These are phyloP conservation scores for Talaromyces albobiverticillius DNA, from an alignment of 2,329 filamentous ascomycete genomes.

Conservation along the genomic window DNA sequence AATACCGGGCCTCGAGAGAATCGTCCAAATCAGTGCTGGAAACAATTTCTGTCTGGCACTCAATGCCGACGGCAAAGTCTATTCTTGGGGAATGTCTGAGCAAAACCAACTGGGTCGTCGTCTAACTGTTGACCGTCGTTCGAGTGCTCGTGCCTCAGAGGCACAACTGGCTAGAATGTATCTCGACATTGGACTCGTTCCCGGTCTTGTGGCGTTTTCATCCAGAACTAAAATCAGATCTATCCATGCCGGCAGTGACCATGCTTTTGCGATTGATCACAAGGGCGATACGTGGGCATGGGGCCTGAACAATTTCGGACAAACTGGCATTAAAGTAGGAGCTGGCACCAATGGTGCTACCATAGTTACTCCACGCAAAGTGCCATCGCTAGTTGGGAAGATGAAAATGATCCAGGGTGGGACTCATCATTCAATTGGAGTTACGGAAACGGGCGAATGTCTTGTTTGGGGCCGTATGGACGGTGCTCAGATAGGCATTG, in stretches of 20 bases:
- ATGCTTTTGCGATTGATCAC: slow-evolving; percentile 46
- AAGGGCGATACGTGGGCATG: slow-evolving; percentile 58
- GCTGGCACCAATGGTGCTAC: slow-evolving; percentile 58
- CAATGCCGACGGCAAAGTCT: slow-evolving; percentile 62
- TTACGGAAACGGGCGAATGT: slow-evolving; percentile 56
- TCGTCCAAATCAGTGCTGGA: slow-evolving; percentile 63
- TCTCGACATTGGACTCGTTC: slow-evolving; percentile 15
- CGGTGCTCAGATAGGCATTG: slow-evolving; percentile 42
- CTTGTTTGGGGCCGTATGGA: slow-evolving; percentile 61
- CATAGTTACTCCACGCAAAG: slow-evolving; percentile 60
- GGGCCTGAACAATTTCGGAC: slow-evolving; percentile 78
- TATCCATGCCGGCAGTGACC: slow-evolving; percentile 34
- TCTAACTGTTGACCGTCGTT: slow-evolving; percentile 55
- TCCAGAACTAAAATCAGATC: slow-evolving; percentile 50
- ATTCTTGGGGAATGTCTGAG: slow-evolving; percentile 70
- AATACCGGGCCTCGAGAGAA: slow-evolving; percentile 59
- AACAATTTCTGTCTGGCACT: slow-evolving; percentile 70
- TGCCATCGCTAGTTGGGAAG: slow-evolving; percentile 53
- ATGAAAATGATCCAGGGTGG: slow-evolving; percentile 58
- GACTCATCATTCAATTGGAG: slow-evolving; percentile 66
- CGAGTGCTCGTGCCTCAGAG: slow-evolving; percentile 42
- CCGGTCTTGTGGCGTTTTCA: slow-evolving; percentile 53
- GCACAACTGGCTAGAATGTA: background rate
- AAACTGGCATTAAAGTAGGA: slow-evolving; percentile 64
- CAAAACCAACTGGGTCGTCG: slow-evolving; percentile 67